Percentiles rank a stretch among this genome's conserved stretches.
Evolutionary conservation across 768 basidiomycete genomes (phyloP).

Genomic region (Termitomyces sp.): DNA sequence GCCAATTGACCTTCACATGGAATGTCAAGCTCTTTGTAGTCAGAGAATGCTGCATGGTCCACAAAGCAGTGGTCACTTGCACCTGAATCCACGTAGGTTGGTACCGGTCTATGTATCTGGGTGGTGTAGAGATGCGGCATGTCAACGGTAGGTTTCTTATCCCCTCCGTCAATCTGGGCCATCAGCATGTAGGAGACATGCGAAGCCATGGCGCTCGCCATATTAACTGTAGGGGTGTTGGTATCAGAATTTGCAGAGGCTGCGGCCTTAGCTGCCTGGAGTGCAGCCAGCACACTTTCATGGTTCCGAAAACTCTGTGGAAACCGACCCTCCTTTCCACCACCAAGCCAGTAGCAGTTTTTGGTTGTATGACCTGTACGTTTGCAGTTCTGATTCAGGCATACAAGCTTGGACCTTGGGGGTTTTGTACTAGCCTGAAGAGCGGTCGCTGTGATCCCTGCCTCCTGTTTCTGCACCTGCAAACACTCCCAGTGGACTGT

Average conservation of each 20-base stretch:
- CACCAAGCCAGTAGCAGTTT: too few relatives aligned
- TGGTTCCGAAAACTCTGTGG: neutral
- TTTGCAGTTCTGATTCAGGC: too few relatives aligned
- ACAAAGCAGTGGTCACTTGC: too few relatives aligned
- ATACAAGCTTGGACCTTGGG: too few relatives aligned
- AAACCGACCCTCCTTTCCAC: neutral
- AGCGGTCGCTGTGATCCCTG: too few relatives aligned
- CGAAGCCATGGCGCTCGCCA: neutral
- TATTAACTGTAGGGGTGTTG: neutral
- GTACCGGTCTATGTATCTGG: neutral
- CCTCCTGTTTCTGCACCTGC: too few relatives aligned
- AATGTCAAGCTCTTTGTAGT: too few relatives aligned
- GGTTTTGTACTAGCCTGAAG: too few relatives aligned
- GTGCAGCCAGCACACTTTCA: neutral
- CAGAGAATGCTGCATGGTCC: too few relatives aligned
- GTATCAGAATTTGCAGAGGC: neutral
- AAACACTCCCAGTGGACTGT: too few relatives aligned
- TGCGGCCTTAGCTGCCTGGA: neutral
- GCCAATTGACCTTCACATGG: too few relatives aligned
- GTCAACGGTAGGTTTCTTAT: neutral
- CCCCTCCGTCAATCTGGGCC: neutral
- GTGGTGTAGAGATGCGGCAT: neutral
- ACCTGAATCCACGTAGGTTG: neutral
- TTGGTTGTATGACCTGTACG: too few relatives aligned
- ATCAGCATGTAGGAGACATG: neutral